Percentiles rank a stretch among this genome's conserved stretches.
phyloP scores from a whole-genome alignment of 768 basidiomycete species.

The Russula ochroleuca region DNA sequence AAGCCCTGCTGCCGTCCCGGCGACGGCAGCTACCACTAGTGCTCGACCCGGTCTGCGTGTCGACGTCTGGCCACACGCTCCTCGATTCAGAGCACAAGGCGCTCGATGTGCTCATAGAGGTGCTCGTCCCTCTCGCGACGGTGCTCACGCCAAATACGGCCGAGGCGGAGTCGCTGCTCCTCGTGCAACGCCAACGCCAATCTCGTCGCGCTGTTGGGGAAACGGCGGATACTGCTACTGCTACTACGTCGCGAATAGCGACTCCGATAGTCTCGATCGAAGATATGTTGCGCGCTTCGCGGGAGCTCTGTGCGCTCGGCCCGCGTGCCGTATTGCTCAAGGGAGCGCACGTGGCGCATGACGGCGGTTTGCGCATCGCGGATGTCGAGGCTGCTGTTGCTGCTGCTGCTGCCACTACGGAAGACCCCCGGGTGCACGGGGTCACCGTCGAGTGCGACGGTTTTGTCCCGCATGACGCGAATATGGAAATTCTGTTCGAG shows the following conservation, averaged over 20 bases:
- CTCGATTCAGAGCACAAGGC: constrained; percentile 56
- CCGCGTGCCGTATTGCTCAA: constrained; percentile 68
- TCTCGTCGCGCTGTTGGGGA: background rate
- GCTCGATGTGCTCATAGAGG: constrained; percentile 49
- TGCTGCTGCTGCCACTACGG: background rate
- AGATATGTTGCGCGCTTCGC: constrained; percentile 59
- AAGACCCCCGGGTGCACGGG: background rate
- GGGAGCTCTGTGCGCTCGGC: constrained; percentile 45
- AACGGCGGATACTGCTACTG: background rate
- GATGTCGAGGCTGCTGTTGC: constrained; percentile 40
- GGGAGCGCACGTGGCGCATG: constrained; percentile 66
- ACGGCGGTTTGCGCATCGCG: constrained; percentile 32
- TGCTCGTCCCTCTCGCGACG: constrained; percentile 66
- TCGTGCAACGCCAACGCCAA: constrained; percentile 36
- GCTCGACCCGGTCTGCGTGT: constrained; percentile 88
- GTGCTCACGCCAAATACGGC: constrained; percentile 83
- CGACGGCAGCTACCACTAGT: constrained; percentile 58
- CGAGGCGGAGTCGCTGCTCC: constrained; percentile 67
- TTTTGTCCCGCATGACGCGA: constrained; percentile 42
- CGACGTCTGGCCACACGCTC: constrained; percentile 81
- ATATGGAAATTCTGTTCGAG: constrained; percentile 58
- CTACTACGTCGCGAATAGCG: no score
- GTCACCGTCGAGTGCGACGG: background rate
- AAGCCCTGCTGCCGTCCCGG: constrained; percentile 21
- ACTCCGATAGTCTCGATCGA: constrained; percentile 45